Percentiles rank a stretch among this genome's conserved stretches.
These are phyloP conservation scores for Scleroderma bovista DNA, from an alignment of 768 basidiomycete genomes.

Conservation along the genomic window DNA sequence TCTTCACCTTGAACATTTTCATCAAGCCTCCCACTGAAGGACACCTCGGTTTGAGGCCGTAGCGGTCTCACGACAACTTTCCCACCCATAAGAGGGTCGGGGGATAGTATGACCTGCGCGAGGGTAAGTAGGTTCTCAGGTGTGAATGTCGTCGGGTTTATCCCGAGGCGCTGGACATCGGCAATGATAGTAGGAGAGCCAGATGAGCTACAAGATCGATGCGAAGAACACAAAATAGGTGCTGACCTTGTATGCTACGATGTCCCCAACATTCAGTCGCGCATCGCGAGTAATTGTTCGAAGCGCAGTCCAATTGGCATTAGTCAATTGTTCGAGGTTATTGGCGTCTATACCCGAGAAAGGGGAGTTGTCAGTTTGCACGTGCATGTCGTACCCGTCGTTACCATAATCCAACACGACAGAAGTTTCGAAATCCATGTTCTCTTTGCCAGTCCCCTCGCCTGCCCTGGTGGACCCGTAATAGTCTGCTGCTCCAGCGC, in stretches of 20 bases:
- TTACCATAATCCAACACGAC: slow-evolving; percentile 11
- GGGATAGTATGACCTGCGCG: slow-evolving; percentile 33
- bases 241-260: slow-evolving; percentile 49
- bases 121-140: slow-evolving; percentile 54
- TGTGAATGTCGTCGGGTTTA: slow-evolving; percentile 53
- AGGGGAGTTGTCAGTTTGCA: not conserved
- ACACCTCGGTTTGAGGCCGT: slow-evolving; percentile 14
- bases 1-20: slow-evolving; percentile 10
- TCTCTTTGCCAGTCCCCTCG: not conserved
- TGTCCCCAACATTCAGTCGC: slow-evolving; percentile 18
- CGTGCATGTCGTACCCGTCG: not conserved
- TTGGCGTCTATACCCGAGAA: slow-evolving; percentile 3
- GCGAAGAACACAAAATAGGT: not conserved
- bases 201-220: no score
- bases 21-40: slow-evolving; percentile 26
- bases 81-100: slow-evolving; percentile 10
- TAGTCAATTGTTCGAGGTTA: slow-evolving; percentile 8
- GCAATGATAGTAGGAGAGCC: no score
- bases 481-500: slow-evolving; percentile 9
- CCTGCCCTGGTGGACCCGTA: not conserved
- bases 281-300: slow-evolving; percentile 15
- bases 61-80: slow-evolving; percentile 14
- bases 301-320: slow-evolving; percentile 17
- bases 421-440: not conserved
- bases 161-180: slow-evolving; percentile 46